phyloP scores from a whole-genome alignment of 306 rosid genomes.

The Arachis hypogaea region DNA sequence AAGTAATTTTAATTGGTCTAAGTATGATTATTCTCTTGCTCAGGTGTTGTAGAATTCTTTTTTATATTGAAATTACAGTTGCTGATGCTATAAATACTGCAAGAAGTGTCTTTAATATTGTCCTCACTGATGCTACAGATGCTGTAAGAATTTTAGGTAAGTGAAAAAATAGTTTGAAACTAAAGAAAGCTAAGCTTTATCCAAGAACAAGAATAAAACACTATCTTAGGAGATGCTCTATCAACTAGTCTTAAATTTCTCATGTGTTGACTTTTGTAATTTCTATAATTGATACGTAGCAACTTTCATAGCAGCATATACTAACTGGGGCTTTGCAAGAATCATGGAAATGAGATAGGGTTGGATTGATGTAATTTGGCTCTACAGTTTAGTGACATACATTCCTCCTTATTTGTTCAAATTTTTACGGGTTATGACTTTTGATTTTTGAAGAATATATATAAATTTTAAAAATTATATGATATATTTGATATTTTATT shows the following conservation, averaged over 20 bases:
- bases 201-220: neutral
- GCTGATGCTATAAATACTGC: constrained; percentile 95
- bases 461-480: no score
- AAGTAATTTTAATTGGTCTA: neutral
- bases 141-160: constrained; percentile 97
- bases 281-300: constrained; percentile 61
- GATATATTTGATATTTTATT: no score
- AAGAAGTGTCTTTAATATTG: constrained; percentile 89
- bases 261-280: neutral
- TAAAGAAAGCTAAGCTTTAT: neutral
- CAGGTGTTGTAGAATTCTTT: constrained; percentile 90
- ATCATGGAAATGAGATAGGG: constrained; percentile 90
- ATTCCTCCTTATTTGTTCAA: constrained; percentile 87
- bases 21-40: constrained; percentile 37
- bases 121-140: constrained; percentile 97
- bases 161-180: constrained; percentile 30
- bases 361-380: constrained; percentile 97
- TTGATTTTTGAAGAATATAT: no score
- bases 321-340: constrained; percentile 79
- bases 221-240: neutral
- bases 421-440: constrained; percentile 26
- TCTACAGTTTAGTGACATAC: constrained; percentile 77
- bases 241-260: neutral
- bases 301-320: constrained; percentile 83
- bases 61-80: constrained; percentile 82